These are phyloP conservation scores for sorghum (Sorghum bicolor) DNA, from an alignment of 176 grass and related monocot species.

Conservation along the genomic window Sorghum_bicolor_NCBIv3 NC_012872.2:61879001-61879500, in stretches of 20 bases:
- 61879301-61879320: not conserved
- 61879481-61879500: not conserved
- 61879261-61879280: not conserved
- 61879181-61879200: no score
- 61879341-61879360: not conserved
- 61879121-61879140: not conserved
- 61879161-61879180: not conserved
- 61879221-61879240: not conserved
- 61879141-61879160: not conserved
- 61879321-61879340: not conserved
- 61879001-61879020: not conserved
- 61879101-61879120: not conserved
- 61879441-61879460: not conserved
- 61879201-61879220: not conserved
- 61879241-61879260: not conserved
- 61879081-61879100: not conserved
- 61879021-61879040: not conserved
- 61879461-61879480: not conserved
- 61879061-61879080: not conserved
- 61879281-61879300: not conserved
- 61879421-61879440: not conserved
- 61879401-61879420: conserved; percentile 11
- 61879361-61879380: not conserved
- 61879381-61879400: conserved; percentile 18
- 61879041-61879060: not conserved